phyloP scores from a whole-genome alignment of 2,329 filamentous ascomycete species.

The Botrytis deweyae region DNA sequence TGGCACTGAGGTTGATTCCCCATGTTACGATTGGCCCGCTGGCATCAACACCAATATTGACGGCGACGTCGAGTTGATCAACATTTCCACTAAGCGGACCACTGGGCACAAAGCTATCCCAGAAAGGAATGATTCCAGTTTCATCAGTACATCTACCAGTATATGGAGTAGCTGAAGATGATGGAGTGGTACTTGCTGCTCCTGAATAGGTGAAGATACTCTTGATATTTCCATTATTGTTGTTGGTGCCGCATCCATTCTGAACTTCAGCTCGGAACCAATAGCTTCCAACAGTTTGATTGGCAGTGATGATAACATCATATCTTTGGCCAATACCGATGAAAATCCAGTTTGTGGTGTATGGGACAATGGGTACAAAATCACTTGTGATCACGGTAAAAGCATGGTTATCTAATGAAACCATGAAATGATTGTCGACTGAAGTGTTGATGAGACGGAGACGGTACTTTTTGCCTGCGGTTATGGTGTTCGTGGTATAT shows the following conservation, averaged over 20 bases:
- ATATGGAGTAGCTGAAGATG: constrained; percentile 20
- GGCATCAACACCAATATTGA: constrained; percentile 17
- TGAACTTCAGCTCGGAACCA: constrained; percentile 48
- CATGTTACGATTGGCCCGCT: constrained; percentile 25
- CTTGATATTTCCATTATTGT: constrained; percentile 18
- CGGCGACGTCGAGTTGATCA: constrained; percentile 15
- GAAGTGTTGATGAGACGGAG: constrained; percentile 49
- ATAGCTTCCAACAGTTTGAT: constrained; percentile 46
- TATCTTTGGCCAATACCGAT: constrained; percentile 48
- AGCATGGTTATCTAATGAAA: constrained; percentile 54
- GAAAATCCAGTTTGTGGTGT: constrained; percentile 45
- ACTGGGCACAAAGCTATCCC: constrained; percentile 21
- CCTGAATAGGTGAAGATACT: constrained; percentile 24
- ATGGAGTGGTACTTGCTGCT: constrained; percentile 16
- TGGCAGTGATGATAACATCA: constrained; percentile 47
- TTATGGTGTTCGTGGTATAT: constrained; percentile 22
- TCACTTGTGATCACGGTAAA: constrained; percentile 58
- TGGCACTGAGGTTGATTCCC: constrained; percentile 24
- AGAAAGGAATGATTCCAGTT: constrained; percentile 20
- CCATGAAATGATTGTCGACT: constrained; percentile 44
- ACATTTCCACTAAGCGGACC: constrained; percentile 2
- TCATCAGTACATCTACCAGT: constrained; percentile 20
- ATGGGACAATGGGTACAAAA: constrained; percentile 57
- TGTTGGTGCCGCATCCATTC: constrained; percentile 17
- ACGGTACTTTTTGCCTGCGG: constrained; percentile 42